Base-by-base conservation (phyloP, 495 filamentous ascomycete species). In the Cetradonia linearis region DNA sequence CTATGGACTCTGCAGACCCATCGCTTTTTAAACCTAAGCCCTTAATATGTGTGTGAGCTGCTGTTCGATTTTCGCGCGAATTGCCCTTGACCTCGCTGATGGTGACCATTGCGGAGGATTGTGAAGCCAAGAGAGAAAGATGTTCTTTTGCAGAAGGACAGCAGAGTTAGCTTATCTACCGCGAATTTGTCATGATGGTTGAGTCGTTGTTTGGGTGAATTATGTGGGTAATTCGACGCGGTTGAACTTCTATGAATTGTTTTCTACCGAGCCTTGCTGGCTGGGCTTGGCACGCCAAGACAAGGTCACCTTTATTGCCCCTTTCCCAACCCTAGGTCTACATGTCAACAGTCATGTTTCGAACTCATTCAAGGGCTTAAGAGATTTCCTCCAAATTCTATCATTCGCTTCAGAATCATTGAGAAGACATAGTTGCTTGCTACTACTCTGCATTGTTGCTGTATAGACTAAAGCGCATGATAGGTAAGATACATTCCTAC, bases 51-150 rank as follows among this genome's bases (percentile, higher is more conserved):
- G 93, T 93, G 73, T 98, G 93, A 60, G 92, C 87, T 38, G 93
- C 90, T 28, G 92, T 98, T 67, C 94, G 84, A 74, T 93, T 91
- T 72, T 95, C 90, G 78, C 93, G 90, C 75, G 86, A 85, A 76
- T 89, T 91, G 77, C 87, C 86, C 77, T 95, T 94, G 67, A 96
- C 89, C 78, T 96, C 92, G 73, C 86, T 91, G 77, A 96, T 94
- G 70, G 90, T 87, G 59, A 96, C 91, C 89, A 95, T 95, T 71
- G 58, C 72, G 64, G 58, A 54, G 40, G 23, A 8, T 4, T 10
- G n/a, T 10, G 18, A n/a, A 54, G 50, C 18, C 34, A 2, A 13
- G n/a, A 25, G 50, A 34, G 50, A 23, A 13, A 5, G 7, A 34
- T 2, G 23, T 16, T 20, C 18, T 20, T 13, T n/a, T 18, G 50